Percentiles rank a stretch among this genome's conserved stretches.
Evolutionary conservation across 2,329 filamentous ascomycete species (phyloP).

Genomic region (Penicillium aurantiogriseum): DNA sequence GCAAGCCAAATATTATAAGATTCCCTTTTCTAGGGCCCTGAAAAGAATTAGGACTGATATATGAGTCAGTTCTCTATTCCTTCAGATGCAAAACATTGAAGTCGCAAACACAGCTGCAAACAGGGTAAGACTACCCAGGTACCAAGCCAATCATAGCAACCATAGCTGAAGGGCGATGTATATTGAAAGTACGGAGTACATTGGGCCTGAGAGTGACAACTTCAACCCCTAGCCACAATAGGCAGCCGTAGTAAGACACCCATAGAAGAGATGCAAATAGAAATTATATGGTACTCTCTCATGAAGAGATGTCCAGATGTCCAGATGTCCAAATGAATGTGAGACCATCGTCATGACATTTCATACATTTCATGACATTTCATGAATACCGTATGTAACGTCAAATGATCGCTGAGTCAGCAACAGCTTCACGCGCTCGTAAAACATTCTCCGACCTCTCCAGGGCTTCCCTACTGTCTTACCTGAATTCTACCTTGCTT

Average conservation of each 20-base stretch:
- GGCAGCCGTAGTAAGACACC: background rate
- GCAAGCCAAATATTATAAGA: background rate
- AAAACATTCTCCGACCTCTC: constrained; percentile 16
- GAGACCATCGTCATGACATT: background rate
- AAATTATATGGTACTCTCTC: background rate
- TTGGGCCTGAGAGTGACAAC: background rate
- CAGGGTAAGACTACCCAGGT: background rate
- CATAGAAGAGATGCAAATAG: background rate
- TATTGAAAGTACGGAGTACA: background rate
- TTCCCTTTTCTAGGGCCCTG: too few species aligned
- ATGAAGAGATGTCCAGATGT: background rate
- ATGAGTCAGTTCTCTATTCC: background rate
- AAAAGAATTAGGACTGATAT: background rate
- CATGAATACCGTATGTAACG: constrained; percentile 8
- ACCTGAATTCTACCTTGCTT: background rate
- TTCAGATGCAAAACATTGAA: background rate
- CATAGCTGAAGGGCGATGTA: background rate
- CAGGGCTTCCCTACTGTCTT: constrained; percentile 1
- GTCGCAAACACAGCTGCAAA: background rate
- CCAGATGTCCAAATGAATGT: background rate
- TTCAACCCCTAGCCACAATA: background rate
- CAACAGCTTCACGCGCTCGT: constrained; percentile 10
- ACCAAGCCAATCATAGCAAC: background rate
- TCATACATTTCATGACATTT: background rate
- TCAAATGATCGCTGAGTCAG: constrained; percentile 20